These are phyloP conservation scores for Suhomyces bolitotheri DNA, from an alignment of 1,139 yeast species.

Conservation along the genomic window DNA sequence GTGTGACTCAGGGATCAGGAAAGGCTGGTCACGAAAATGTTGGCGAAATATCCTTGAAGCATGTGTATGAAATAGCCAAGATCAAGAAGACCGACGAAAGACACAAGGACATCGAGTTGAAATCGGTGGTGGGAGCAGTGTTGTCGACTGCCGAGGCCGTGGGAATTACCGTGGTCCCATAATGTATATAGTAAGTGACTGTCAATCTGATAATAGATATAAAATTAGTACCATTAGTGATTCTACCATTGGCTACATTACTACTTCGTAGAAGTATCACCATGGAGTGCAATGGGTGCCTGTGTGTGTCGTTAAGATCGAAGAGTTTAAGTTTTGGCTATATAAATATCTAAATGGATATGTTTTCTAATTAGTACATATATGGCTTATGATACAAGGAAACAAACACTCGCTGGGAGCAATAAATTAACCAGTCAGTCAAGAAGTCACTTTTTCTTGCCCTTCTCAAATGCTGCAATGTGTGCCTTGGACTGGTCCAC, in stretches of 20 bases:
- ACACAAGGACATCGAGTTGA: constrained; percentile 69
- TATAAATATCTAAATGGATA: no score
- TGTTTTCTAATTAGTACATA: no score
- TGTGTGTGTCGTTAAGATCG: no score
- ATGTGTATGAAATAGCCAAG: constrained; percentile 91
- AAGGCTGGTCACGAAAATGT: constrained; percentile 50
- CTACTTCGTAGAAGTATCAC: no score
- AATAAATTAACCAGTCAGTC: no score
- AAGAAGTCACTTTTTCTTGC: constrained; percentile 61
- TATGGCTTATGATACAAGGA: no score
- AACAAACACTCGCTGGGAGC: no score
- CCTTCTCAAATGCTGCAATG: constrained; percentile 87
- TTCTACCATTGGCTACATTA: no score
- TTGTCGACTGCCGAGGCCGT: constrained; percentile 85
- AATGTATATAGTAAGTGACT: constrained; percentile 14
- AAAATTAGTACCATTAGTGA: no score
- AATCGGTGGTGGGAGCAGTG: constrained; percentile 78
- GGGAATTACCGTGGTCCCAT: constrained; percentile 81
- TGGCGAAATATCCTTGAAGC: constrained; percentile 82
- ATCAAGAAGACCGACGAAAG: constrained; percentile 85
- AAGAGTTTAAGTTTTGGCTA: no score
- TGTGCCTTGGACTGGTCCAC: constrained; percentile 95
- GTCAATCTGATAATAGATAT: no score
- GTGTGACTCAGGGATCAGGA: constrained; percentile 75
- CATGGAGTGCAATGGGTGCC: no score